A percentile compares a stretch with the other conserved stretches of the same genome.
phyloP scores from a whole-genome alignment of 768 basidiomycete genomes.

The Boletellus sp. region DNA sequence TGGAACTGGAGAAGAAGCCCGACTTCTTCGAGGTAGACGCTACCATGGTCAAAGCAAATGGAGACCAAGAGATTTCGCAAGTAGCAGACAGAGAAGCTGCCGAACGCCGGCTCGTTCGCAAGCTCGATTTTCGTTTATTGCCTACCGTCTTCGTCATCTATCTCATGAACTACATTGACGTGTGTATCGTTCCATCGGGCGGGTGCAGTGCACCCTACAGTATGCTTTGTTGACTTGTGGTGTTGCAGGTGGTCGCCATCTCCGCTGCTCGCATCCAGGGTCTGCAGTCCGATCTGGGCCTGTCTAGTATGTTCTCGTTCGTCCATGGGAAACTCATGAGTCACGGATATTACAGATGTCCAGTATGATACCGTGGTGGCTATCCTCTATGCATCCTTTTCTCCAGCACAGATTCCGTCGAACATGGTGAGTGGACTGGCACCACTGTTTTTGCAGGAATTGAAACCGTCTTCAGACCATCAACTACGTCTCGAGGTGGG shows the following conservation, averaged over 20 bases:
- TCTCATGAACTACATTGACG: slow-evolving; percentile 69
- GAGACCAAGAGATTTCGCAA: neutral
- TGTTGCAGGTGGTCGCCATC: slow-evolving; percentile 42
- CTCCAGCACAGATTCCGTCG: too few species aligned
- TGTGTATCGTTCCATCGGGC: slow-evolving; percentile 24
- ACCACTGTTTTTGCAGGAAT: too few species aligned
- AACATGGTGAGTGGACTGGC: too few species aligned
- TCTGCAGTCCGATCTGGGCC: slow-evolving; percentile 44
- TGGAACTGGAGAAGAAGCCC: neutral
- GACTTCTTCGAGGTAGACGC: slow-evolving; percentile 4
- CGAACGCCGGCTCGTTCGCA: slow-evolving; percentile 42
- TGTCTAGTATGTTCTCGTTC: slow-evolving; percentile 35
- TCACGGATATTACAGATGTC: slow-evolving; percentile 35
- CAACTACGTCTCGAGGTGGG: too few species aligned
- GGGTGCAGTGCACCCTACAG: neutral
- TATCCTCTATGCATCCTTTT: too few species aligned
- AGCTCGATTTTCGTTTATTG: slow-evolving; percentile 53
- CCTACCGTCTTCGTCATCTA: slow-evolving; percentile 57
- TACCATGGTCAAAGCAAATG: neutral
- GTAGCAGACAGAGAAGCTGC: slow-evolving; percentile 6
- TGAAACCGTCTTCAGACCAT: too few species aligned
- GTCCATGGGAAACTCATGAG: neutral
- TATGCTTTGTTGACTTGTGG: neutral
- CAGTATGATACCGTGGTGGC: slow-evolving; percentile 44
- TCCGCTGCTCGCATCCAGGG: slow-evolving; percentile 49